Percentiles rank a stretch among this genome's conserved stretches.
These are phyloP conservation scores for Lichina pygmaea DNA, from an alignment of 495 filamentous ascomycete genomes.

Conservation along the genomic window DNA sequence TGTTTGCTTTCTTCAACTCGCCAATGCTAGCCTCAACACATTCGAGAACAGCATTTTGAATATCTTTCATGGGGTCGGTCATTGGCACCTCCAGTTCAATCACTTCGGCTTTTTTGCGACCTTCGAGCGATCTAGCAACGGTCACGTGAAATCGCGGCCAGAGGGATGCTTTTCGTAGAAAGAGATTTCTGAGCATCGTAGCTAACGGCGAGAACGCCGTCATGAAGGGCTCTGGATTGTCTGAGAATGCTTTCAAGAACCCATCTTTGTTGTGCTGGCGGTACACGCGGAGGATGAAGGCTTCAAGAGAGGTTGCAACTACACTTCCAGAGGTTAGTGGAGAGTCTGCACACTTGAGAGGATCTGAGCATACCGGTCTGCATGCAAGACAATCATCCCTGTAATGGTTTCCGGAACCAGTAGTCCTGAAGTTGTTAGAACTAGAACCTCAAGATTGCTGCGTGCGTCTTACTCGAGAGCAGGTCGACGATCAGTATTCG, in stretches of 20 bases:
- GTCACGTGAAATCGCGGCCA: slow-evolving; percentile 92
- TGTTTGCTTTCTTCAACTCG: slow-evolving; percentile 72
- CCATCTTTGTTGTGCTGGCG: slow-evolving; percentile 78
- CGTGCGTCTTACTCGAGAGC: slow-evolving; percentile 29
- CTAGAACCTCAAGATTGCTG: slow-evolving; percentile 1
- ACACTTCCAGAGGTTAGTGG: slow-evolving; percentile 17
- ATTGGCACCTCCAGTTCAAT: slow-evolving; percentile 94
- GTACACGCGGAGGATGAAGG: slow-evolving; percentile 84
- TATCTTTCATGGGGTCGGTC: slow-evolving; percentile 78
- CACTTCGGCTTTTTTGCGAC: slow-evolving; percentile 79
- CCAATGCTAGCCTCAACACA: slow-evolving; percentile 86
- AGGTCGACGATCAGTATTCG: slow-evolving; percentile 87
- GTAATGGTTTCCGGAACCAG: slow-evolving; percentile 67
- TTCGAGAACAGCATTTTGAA: slow-evolving; percentile 83
- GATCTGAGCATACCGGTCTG: slow-evolving; percentile 30
- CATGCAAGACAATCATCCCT: slow-evolving; percentile 68
- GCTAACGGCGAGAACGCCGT: slow-evolving; percentile 70
- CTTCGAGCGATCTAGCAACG: slow-evolving; percentile 70
- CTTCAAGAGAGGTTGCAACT: slow-evolving; percentile 69
- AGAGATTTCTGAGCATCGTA: slow-evolving; percentile 80
- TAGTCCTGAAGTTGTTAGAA: slow-evolving; percentile 19
- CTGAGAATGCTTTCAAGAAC: slow-evolving; percentile 91
- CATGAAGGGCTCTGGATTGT: slow-evolving; percentile 78
- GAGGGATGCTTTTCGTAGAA: slow-evolving; percentile 63
- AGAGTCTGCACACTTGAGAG: no score